These are phyloP conservation scores for Secale cereale DNA, from an alignment of 176 grass and related monocot species.

Conservation along the genomic window DNA sequence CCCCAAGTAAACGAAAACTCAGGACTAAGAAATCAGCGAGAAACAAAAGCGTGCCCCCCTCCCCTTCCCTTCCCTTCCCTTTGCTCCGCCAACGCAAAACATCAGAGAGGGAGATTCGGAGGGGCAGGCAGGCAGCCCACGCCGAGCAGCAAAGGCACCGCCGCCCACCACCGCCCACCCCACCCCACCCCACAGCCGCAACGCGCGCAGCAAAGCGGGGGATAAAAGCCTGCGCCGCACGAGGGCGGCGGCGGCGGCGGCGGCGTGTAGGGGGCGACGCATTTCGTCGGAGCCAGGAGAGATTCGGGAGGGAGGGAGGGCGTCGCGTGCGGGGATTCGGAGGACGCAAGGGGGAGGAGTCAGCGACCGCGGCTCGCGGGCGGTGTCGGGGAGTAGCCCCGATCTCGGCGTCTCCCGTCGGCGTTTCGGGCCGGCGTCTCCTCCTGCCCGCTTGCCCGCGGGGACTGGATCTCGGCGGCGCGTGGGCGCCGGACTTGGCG, in stretches of 20 bases:
- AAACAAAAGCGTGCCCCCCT: background rate
- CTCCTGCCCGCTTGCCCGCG: background rate
- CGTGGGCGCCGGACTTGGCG: background rate
- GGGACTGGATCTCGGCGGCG: conserved; percentile 28
- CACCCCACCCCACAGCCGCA: no score
- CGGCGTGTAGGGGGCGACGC: no score
- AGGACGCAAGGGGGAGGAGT: no score
- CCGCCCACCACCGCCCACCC: no score
- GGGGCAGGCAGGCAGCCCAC: background rate
- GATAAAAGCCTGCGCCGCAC: background rate
- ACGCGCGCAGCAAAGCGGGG: background rate
- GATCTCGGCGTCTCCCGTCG: background rate
- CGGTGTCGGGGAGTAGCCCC: background rate
- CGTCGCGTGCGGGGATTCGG: background rate
- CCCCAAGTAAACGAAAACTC: background rate
- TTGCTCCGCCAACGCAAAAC: no score
- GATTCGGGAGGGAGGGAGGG: background rate
- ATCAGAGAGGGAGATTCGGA: background rate
- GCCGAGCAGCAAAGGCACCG: background rate
- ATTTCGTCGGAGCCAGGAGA: background rate
- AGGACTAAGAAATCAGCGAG: background rate
- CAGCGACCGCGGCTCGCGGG: background rate
- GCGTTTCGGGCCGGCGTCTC: background rate
- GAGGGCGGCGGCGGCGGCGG: background rate
- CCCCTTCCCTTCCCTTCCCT: no score